These are phyloP conservation scores for Geosmithia morbida DNA, from an alignment of 2,329 filamentous ascomycete species.

Conservation along the genomic window DNA sequence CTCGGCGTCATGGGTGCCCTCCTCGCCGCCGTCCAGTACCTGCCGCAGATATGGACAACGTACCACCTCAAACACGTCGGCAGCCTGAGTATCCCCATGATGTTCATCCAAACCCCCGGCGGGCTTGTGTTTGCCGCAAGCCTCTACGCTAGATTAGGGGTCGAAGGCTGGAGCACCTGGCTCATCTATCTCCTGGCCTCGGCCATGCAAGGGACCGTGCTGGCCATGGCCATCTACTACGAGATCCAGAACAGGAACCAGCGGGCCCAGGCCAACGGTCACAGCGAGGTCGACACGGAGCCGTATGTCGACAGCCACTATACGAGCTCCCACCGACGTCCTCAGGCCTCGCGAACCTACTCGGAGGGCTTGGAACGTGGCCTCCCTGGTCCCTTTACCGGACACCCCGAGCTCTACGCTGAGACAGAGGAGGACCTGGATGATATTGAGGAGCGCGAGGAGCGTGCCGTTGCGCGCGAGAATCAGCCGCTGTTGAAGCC, in stretches of 20 bases:
- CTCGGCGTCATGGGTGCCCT: conserved; percentile 67
- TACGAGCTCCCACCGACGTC: conserved; percentile 13
- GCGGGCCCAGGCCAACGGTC: conserved; percentile 6
- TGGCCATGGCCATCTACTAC: conserved; percentile 71
- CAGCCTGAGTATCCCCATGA: conserved; percentile 90
- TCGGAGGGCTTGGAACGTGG: conserved; percentile 36
- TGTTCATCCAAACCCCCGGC: conserved; percentile 94
- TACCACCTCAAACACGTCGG: conserved; percentile 74
- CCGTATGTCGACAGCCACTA: conserved; percentile 11
- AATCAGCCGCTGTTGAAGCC: conserved; percentile 34
- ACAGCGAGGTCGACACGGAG: conserved; percentile 11
- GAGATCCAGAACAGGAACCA: conserved; percentile 30
- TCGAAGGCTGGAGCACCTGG: conserved; percentile 89
- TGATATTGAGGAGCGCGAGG: conserved; percentile 33
- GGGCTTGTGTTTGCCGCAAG: conserved; percentile 82
- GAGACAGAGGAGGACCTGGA: conserved; percentile 36
- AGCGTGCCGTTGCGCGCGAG: conserved; percentile 32
- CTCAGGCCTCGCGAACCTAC: conserved; percentile 26
- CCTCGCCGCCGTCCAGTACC: conserved; percentile 77
- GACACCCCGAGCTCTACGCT: conserved; percentile 36
- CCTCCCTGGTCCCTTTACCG: conserved; percentile 33
- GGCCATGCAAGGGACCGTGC: conserved; percentile 64
- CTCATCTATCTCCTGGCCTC: conserved; percentile 82
- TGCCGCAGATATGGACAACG: conserved; percentile 91
- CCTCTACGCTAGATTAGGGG: conserved; percentile 64